These are phyloP conservation scores for Curvularia eragrostidis DNA, from an alignment of 2,329 filamentous ascomycete genomes.

Conservation along the genomic window DNA sequence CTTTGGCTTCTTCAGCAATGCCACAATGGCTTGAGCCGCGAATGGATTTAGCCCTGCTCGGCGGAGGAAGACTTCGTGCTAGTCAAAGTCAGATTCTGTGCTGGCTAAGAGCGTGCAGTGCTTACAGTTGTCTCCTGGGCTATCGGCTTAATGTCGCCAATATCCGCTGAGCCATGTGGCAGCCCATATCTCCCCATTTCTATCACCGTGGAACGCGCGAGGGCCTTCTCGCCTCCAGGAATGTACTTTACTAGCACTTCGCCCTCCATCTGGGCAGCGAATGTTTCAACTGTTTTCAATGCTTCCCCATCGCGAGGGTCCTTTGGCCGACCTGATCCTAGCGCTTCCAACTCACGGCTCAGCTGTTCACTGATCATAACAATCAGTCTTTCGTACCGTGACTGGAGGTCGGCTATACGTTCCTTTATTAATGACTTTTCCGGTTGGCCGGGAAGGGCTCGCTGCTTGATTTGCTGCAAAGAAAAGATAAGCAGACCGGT, in stretches of 20 bases:
- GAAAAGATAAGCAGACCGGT: conserved; percentile 75
- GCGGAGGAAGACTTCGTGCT: conserved; percentile 72
- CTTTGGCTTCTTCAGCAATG: conserved; percentile 38
- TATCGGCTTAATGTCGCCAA: conserved; percentile 49
- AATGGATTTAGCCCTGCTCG: conserved; percentile 72
- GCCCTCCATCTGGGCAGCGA: conserved; percentile 52
- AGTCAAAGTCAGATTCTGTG: background rate
- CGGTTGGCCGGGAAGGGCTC: conserved; percentile 67
- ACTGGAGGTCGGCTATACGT: conserved; percentile 60
- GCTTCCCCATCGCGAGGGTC: conserved; percentile 52
- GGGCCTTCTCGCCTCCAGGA: conserved; percentile 51
- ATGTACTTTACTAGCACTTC: conserved; percentile 51
- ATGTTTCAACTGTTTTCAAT: conserved; percentile 61
- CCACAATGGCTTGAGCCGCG: conserved; percentile 71
- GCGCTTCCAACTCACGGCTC: conserved; percentile 32
- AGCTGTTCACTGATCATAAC: conserved; percentile 67
- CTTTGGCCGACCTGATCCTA: conserved; percentile 30
- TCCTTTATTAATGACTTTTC: conserved; percentile 56
- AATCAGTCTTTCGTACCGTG: conserved; percentile 70
- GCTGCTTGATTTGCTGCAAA: conserved; percentile 75
- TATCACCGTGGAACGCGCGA: conserved; percentile 45
- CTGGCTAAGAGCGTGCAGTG: background rate
- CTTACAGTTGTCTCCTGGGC: conserved; percentile 63
- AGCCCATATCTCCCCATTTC: conserved; percentile 47
- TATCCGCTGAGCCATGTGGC: conserved; percentile 34